A percentile compares a stretch with the other conserved stretches of the same genome.
These are phyloP conservation scores for Cylindrotheca closterium DNA, from an alignment of 108 stramenopile species.

Conservation along the genomic window DNA sequence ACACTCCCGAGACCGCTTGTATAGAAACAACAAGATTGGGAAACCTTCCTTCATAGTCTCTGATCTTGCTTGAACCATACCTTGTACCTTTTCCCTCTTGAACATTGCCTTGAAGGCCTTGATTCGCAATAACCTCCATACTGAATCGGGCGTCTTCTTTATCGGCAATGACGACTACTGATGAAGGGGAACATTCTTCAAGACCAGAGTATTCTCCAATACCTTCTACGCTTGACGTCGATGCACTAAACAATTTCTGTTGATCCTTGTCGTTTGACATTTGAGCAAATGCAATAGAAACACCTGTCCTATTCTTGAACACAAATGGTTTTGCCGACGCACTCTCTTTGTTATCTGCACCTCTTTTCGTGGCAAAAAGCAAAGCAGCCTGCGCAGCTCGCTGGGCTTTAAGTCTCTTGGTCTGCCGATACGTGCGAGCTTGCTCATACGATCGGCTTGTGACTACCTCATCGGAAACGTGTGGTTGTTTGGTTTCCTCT, in stretches of 20 bases:
- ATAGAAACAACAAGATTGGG: constrained; percentile 49
- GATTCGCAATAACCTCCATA: constrained; percentile 37
- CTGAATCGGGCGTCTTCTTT: constrained; percentile 55
- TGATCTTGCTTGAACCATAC: constrained; percentile 34
- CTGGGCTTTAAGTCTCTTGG: constrained; percentile 20
- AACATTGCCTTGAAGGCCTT: background rate
- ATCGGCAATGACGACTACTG: constrained; percentile 33
- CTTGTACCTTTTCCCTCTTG: background rate
- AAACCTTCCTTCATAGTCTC: constrained; percentile 55
- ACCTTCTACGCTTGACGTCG: background rate
- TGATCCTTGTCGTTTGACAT: constrained; percentile 5
- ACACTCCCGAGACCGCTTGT: constrained; percentile 41
- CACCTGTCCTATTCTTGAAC: constrained; percentile 59
- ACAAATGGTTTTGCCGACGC: constrained; percentile 67
- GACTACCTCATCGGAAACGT: background rate
- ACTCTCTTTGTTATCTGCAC: constrained; percentile 38
- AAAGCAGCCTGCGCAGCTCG: constrained; percentile 55
- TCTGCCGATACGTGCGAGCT: background rate
- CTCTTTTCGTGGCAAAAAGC: constrained; percentile 50
- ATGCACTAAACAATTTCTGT: background rate
- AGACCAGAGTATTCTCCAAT: constrained; percentile 39
- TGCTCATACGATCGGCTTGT: background rate
- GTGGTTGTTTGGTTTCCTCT: background rate
- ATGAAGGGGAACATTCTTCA: constrained; percentile 17
- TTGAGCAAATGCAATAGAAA: constrained; percentile 51